Conservation (phyloP, 2,329 filamentous ascomycete genomes). For the Colletotrichum sp. region DNA sequence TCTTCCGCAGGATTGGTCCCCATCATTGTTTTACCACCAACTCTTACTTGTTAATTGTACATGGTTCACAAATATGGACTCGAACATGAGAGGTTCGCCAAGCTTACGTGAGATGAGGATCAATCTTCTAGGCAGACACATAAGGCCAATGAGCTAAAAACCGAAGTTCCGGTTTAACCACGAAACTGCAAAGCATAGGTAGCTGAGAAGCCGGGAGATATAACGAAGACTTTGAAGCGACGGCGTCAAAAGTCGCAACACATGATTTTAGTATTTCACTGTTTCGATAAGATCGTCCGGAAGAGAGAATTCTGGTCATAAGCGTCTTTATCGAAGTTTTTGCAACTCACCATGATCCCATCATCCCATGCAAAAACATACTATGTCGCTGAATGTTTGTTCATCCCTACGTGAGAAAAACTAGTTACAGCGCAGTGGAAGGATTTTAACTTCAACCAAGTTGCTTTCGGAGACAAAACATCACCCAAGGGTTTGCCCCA, state of each 20-base stretch:
- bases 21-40: neutral
- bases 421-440: neutral
- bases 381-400: neutral
- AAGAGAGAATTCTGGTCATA: neutral
- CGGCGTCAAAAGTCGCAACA: neutral
- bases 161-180: neutral
- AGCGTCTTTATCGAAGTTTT: neutral
- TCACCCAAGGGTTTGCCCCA: neutral
- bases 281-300: rapidly evolving
- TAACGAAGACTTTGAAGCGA: neutral
- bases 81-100: neutral
- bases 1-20: neutral
- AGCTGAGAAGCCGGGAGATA: neutral
- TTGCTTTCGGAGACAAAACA: neutral
- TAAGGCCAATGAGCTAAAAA: neutral
- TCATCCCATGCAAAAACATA: neutral
- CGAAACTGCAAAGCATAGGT: neutral
- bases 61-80: neutral
- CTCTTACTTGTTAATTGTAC: neutral
- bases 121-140: neutral
- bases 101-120: neutral
- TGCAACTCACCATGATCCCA: too few relatives aligned
- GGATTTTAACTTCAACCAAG: neutral
- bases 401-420: neutral
- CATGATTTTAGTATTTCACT: neutral